phyloP scores from a whole-genome alignment of 441 rosid genomes.

The Syzygium syzygioides region DNA sequence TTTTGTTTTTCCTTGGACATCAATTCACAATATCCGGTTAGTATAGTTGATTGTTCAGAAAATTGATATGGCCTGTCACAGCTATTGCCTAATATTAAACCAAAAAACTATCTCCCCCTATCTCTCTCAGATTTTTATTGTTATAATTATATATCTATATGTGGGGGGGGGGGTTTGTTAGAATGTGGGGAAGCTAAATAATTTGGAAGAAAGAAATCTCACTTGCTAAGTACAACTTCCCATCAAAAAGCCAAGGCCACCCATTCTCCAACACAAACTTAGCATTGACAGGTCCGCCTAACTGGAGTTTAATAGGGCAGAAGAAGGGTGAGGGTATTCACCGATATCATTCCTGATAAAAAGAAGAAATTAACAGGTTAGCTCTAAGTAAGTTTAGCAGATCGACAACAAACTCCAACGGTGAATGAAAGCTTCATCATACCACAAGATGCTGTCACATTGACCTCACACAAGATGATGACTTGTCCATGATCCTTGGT shows the following conservation, averaged over 20 bases:
- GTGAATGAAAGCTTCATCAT: conserved; percentile 8
- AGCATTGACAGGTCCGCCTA: conserved; percentile 49
- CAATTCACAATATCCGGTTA: neutral
- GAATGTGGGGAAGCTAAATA: neutral
- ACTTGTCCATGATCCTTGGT: conserved; percentile 81
- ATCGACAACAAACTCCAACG: neutral
- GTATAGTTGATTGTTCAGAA: neutral
- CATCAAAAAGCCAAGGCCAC: conserved; percentile 63
- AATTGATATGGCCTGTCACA: neutral
- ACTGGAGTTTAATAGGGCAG: conserved; percentile 55
- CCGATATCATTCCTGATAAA: conserved; percentile 43
- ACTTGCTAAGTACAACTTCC: conserved; percentile 67
- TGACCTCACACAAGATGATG: conserved; percentile 80
- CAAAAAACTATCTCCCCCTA: neutral
- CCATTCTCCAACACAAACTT: conserved; percentile 67
- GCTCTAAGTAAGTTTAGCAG: neutral
- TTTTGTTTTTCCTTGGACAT: neutral
- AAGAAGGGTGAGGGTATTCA: conserved; percentile 56
- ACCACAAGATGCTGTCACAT: conserved; percentile 42
- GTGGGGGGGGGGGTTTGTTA: neutral
- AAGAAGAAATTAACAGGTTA: conserved; percentile 10
- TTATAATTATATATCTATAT: too few species aligned
- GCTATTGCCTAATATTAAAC: neutral
- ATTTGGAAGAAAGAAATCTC: conserved; percentile 15
- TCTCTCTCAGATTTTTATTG: neutral